Percentiles rank a stretch among this genome's conserved stretches.
Evolutionary conservation across 2,329 filamentous ascomycete species (phyloP).

Genomic region (Lachnellula cervina): DNA sequence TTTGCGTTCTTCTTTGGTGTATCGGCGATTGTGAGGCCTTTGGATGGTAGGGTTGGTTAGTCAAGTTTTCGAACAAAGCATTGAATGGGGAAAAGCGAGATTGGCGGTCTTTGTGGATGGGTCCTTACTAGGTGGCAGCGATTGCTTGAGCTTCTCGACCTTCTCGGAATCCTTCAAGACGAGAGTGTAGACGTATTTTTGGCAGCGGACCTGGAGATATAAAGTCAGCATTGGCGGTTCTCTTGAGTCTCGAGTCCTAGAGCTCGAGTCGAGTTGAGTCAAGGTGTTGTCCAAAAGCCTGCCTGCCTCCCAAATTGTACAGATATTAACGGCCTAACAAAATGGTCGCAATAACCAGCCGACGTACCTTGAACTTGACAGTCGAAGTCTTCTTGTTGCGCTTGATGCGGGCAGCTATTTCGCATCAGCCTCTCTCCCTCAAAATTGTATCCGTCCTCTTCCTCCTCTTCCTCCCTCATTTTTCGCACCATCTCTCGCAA

Average conservation of each 20-base stretch:
- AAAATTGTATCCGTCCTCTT: not conserved
- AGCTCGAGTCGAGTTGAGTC: not conserved
- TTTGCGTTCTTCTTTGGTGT: constrained; percentile 57
- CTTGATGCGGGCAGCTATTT: constrained; percentile 83
- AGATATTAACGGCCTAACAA: not conserved
- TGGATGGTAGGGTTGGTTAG: constrained; percentile 36
- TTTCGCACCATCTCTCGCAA: not conserved
- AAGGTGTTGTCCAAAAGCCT: not conserved
- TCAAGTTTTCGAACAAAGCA: constrained; percentile 41
- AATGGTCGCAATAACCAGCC: not conserved
- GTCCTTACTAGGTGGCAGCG: constrained; percentile 84
- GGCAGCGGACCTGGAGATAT: constrained; percentile 69
- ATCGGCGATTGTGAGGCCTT: constrained; percentile 55
- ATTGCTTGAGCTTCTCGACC: constrained; percentile 99
- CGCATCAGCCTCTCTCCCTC: constrained; percentile 12
- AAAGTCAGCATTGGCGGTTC: not conserved
- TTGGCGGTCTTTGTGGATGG: not conserved
- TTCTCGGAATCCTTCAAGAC: constrained; percentile 98
- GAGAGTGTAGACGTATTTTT: constrained; percentile 93
- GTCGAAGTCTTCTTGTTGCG: constrained; percentile 85
- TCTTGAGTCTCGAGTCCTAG: too few species aligned
- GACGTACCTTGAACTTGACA: constrained; percentile 90
- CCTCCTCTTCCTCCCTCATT: not conserved
- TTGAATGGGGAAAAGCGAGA: constrained; percentile 22
- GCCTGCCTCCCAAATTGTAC: not conserved